Conservation (phyloP, 495 filamentous ascomycete species). For the Daldinia grandis region DNA sequence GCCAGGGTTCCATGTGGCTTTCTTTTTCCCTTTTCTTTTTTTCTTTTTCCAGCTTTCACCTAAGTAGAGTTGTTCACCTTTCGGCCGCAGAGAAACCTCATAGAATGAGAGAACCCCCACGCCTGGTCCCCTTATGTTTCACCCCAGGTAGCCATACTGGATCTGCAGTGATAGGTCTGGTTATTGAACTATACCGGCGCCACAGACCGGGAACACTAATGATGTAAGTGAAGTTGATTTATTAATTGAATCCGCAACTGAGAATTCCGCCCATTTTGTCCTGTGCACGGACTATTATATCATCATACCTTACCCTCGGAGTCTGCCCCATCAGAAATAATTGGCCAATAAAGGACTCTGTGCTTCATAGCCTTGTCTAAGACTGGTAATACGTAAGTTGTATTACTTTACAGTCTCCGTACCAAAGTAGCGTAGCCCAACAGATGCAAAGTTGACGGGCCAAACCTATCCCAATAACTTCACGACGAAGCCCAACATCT, state of each 20-base stretch:
- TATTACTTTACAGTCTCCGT: neutral
- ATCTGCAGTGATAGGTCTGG: slow-evolving; percentile 22
- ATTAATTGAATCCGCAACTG: neutral
- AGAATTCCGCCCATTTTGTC: neutral
- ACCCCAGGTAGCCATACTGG: slow-evolving; percentile 22
- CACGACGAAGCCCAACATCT: neutral
- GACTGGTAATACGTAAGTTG: slow-evolving; percentile 1
- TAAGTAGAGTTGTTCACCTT: slow-evolving; percentile 8
- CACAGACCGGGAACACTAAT: slow-evolving; percentile 1
- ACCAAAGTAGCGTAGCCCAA: neutral
- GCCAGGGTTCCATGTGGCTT: slow-evolving; percentile 25
- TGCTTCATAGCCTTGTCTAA: slow-evolving; percentile 11
- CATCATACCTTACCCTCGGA: neutral
- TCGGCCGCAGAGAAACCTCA: slow-evolving; percentile 5
- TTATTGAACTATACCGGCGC: neutral
- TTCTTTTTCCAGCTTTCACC: slow-evolving; percentile 2
- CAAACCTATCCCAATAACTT: neutral
- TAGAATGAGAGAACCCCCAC: slow-evolving; percentile 30
- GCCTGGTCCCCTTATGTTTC: slow-evolving; percentile 7
- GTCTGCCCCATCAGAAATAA: neutral
- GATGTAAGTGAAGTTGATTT: slow-evolving; percentile 2
- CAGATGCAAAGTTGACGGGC: neutral
- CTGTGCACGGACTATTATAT: neutral
- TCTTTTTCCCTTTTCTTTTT: slow-evolving; percentile 1
- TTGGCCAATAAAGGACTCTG: neutral